Conservation (phyloP, 352 stramenopile species). For the Phytophthora tubulina region DNA sequence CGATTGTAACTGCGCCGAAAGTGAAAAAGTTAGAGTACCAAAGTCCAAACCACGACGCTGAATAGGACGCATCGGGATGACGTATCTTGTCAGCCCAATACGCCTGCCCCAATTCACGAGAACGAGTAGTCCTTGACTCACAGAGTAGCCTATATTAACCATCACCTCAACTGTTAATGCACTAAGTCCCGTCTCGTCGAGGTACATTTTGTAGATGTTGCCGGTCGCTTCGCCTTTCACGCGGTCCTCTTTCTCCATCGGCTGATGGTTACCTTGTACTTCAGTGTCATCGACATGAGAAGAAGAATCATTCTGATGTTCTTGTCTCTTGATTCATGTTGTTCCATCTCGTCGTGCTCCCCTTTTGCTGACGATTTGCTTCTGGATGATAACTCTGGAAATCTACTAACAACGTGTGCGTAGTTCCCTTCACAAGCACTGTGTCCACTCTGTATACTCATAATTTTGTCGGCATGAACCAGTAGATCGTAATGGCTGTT, state of each 20-base stretch:
- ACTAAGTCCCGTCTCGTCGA: slow-evolving; percentile 42
- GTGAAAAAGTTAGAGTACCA: slow-evolving; percentile 54
- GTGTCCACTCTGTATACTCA: slow-evolving; percentile 73
- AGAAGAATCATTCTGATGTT: background rate
- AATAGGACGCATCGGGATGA: slow-evolving; percentile 2
- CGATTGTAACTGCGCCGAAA: slow-evolving; percentile 29
- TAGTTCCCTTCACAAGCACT: slow-evolving; percentile 83
- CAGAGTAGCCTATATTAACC: slow-evolving; percentile 19
- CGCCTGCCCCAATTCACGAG: slow-evolving; percentile 51
- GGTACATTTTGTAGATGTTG: slow-evolving; percentile 43
- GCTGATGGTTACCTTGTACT: background rate
- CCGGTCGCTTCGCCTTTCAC: slow-evolving; percentile 41
- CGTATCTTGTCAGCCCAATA: slow-evolving; percentile 49
- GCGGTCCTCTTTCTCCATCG: slow-evolving; percentile 46
- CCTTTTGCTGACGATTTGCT: background rate
- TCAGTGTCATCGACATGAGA: background rate
- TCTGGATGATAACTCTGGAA: slow-evolving; percentile 32
- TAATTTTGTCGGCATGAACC: slow-evolving; percentile 53
- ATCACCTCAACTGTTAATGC: slow-evolving; percentile 28
- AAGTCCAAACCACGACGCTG: slow-evolving; percentile 33
- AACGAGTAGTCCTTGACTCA: slow-evolving; percentile 42
- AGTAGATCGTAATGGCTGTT: slow-evolving; percentile 92
- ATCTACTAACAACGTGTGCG: slow-evolving; percentile 57
- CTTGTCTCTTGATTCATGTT: slow-evolving; percentile 5
- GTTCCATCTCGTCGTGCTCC: background rate